Base-by-base conservation (phyloP, 495 filamentous ascomycete species). In the Daldinia bambusicola region DNA sequence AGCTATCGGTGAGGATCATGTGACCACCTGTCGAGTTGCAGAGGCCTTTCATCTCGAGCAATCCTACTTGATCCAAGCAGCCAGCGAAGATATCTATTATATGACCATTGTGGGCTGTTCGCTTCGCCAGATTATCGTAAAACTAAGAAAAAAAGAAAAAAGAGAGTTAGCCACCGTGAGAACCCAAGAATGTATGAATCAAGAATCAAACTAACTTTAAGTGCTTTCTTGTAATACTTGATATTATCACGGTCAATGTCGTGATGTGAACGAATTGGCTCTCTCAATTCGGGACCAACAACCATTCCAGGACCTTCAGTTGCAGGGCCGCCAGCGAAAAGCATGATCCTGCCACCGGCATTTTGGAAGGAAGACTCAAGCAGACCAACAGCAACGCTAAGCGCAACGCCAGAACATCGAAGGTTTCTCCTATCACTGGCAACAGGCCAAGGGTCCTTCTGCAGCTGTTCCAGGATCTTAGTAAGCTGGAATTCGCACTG, bases 231-330 rank as follows among this genome's bases (percentile, higher is more conserved):
- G 83, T 97, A 98, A 79, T 98, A 98, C 80, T 98, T 99, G 84
- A 97, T 97, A 75, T 98, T 97, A 77, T 99, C 96, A 41, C 93
- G 89, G 75, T 99, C 96, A 77, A 99, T 99, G 73, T 99, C 96
- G 77, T 99, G 96, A 82, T 99, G 96, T 37, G 96, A 98, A 75
- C 96, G 90, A 64, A 99, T 98, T 14, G 96, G 93, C 78, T 99
- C 96, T 79, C 94, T 91, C 69, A 99, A 81, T 80, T 99, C 96
- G n/a, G 94, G 93, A 0, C 94, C 93, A 79, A 99, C 95, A 38
- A 99, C 96, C 85, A 96, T 91, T 56, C 96, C 96, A 13, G 95
- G 96, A 0, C 96, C 96, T 81, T 98, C 96, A 2, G 96, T 99
- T 22, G 93, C 93, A 26, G 96, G 91, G 22, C 96, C 96, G 71